Base-by-base conservation (phyloP, 2,329 filamentous ascomycete genomes). In the Alternaria sp. region DNA sequence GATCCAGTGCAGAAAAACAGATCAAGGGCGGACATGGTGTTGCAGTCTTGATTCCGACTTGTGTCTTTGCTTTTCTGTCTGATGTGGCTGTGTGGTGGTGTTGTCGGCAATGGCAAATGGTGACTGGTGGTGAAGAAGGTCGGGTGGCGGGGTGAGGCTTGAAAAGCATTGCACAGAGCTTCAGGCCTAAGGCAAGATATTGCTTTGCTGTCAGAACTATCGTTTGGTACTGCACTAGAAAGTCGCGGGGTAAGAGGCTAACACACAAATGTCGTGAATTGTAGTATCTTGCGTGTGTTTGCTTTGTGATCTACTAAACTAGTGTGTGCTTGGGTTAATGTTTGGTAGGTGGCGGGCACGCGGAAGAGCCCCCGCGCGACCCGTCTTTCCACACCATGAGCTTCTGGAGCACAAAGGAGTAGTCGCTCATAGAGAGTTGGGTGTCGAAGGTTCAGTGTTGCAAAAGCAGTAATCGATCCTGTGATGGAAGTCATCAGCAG, bases 31-130 rank as follows among this genome's bases (percentile, higher is more conserved):
- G 28, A 28, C 41, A 51, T 41, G 23, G 26, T 31, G 28, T 7
- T 29, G 21, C 37, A n/a, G 13, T 24, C 10, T 42, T 9, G 21
- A 48, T 33, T n/a, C 31, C n/a, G 21, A 33, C 17, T 36, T 7
- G 21, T 4, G 31, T 8, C 11, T 31, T 58, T 58, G 55, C 55
- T 58, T 58, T 58, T 17, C 45, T 53, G 55, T 58, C 26, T 54
- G 36, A 36, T 34, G 36, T 37, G 36, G 29, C 13, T 10, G 9
- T 48, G 33, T 48, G 21, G 44, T 36, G 29, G 44, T 36, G 44
- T 48, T 48, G 28, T 36, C 44, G 44, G 44, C 44, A 36, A 48
- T 48, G 44, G 44, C 31, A 48, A 31, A 48, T 10, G 8, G 29
- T 48, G 31, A 48, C 29, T 48, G 44, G 44, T 48, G 44, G 31